A percentile compares a stretch with the other conserved stretches of the same genome.
Conservation (phyloP, 164 flowering plant species). For the Santalum album region DNA sequence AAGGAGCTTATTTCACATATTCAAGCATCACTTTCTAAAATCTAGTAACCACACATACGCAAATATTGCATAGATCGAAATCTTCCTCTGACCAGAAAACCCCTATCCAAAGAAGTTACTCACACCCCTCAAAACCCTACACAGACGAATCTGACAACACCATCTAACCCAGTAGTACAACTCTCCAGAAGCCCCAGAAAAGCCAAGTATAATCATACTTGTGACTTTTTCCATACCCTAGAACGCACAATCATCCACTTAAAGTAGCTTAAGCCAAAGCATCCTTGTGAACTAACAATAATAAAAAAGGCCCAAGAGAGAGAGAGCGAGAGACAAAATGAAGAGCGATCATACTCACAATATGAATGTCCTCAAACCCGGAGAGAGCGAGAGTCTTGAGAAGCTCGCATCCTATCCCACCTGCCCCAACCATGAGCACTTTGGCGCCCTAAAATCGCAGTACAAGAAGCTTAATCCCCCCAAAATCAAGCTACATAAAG, state of each 20-base stretch:
- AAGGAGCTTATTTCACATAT: too few species aligned
- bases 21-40: too few species aligned
- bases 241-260: slow-evolving; percentile 4
- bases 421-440: slow-evolving; percentile 97
- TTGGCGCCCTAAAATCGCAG: slow-evolving; percentile 49
- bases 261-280: not conserved
- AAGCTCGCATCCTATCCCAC: slow-evolving; percentile 97
- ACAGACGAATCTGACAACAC: too few species aligned
- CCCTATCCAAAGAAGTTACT: too few species aligned
- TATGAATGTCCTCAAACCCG: slow-evolving; percentile 88
- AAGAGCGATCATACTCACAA: slow-evolving; percentile 41
- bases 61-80: too few species aligned
- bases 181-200: too few species aligned
- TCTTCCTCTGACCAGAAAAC: too few species aligned
- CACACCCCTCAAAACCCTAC: too few species aligned
- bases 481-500: slow-evolving; percentile 2
- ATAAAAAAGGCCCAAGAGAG: not conserved
- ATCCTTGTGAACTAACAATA: not conserved
- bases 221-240: not conserved
- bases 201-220: too few species aligned
- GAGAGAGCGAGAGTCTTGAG: slow-evolving; percentile 94
- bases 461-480: slow-evolving; percentile 1
- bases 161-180: too few species aligned
- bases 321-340: not conserved
- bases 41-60: too few species aligned